Evolutionary conservation across 345 rosid species (phyloP).

Genomic region (Populus ilicifolia): DNA sequence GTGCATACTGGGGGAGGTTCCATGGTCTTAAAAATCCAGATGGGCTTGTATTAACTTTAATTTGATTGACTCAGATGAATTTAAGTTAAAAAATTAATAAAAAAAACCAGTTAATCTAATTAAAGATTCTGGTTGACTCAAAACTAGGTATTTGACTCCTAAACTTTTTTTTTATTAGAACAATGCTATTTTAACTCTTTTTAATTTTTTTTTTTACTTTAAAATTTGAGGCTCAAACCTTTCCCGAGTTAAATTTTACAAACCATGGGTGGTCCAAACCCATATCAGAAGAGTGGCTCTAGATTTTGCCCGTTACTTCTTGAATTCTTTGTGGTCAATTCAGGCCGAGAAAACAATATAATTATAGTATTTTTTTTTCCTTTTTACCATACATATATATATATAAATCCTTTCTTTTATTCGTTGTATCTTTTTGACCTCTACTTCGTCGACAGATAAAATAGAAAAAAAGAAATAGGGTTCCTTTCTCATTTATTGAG

Average conservation of each 20-base stretch:
- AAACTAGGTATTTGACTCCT: too few relatives aligned
- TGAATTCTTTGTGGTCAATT: background rate
- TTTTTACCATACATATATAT: background rate
- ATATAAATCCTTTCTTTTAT: background rate
- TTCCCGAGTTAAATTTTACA: too few relatives aligned
- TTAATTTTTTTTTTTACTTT: too few relatives aligned
- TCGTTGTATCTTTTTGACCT: background rate
- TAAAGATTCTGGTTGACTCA: too few relatives aligned
- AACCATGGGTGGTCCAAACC: background rate
- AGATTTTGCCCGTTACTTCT: background rate
- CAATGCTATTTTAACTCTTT: too few relatives aligned
- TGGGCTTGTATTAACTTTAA: too few relatives aligned
- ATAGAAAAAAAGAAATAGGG: background rate
- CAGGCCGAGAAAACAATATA: background rate
- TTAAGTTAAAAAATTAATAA: too few relatives aligned
- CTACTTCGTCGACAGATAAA: background rate
- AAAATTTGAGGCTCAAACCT: too few relatives aligned
- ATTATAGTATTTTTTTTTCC: background rate
- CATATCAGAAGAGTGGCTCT: background rate
- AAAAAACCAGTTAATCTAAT: too few relatives aligned
- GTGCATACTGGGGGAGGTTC: background rate
- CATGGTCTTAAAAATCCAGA: accelerated
- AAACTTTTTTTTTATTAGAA: too few relatives aligned
- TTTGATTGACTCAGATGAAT: too few relatives aligned
- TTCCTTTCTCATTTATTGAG: background rate